Conservation (phyloP, 768 basidiomycete genomes). For the Russula emetica region DNA sequence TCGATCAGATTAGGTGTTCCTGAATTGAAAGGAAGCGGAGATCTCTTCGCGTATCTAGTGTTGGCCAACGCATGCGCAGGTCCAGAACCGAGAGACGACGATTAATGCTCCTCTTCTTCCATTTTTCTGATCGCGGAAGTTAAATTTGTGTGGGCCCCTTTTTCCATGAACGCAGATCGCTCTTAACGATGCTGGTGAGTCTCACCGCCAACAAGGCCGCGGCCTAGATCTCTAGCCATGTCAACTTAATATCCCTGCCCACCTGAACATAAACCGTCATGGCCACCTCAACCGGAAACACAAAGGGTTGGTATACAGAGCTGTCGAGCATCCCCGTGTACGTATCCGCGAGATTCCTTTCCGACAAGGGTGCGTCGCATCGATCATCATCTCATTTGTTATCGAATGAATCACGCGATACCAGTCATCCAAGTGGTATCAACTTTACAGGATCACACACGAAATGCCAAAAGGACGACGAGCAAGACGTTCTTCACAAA, state of each 20-base stretch:
- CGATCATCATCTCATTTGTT: background rate
- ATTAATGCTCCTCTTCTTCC: no score
- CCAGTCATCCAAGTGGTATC: constrained; percentile 23
- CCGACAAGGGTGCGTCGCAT: constrained; percentile 23
- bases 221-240: constrained; percentile 7
- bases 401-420: background rate
- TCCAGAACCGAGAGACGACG: no score
- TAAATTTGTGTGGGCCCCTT: background rate
- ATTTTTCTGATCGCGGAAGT: background rate
- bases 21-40: background rate
- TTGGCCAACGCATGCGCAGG: no score
- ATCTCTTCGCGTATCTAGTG: background rate
- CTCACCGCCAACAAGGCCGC: background rate
- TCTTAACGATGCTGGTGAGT: background rate
- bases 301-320: constrained; percentile 24
- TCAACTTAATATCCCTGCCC: no score
- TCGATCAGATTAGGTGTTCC: background rate
- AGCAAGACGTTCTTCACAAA: constrained; percentile 24
- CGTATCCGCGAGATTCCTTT: constrained; percentile 23
- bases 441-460: constrained; percentile 20
- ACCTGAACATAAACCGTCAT: constrained; percentile 2
- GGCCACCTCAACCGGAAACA: constrained; percentile 8
- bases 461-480: constrained; percentile 24
- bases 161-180: no score
- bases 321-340: constrained; percentile 20